These are phyloP conservation scores for Arctostaphylos glauca DNA, from an alignment of 148 eudicot species.

Conservation along the genomic window DNA sequence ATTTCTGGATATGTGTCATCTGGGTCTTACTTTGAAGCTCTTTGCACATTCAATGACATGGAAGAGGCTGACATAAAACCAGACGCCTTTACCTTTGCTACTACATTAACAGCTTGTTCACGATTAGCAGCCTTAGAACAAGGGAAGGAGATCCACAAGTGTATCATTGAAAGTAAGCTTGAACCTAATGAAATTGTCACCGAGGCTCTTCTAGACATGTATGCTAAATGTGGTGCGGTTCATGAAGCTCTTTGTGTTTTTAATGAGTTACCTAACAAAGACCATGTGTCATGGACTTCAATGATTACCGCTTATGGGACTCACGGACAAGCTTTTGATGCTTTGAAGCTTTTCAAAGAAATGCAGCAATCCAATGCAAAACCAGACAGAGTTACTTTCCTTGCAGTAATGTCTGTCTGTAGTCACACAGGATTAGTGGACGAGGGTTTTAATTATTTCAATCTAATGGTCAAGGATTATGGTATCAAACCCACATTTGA, in stretches of 20 bases:
- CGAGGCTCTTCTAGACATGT: slow-evolving; percentile 39
- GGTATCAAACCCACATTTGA: slow-evolving; percentile 30
- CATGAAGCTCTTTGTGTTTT: slow-evolving; percentile 32
- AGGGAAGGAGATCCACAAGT: slow-evolving; percentile 9
- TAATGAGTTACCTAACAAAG: slow-evolving; percentile 27
- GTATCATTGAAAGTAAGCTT: slow-evolving; percentile 19
- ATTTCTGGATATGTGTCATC: slow-evolving; percentile 5
- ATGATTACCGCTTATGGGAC: slow-evolving; percentile 39
- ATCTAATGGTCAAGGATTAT: slow-evolving; percentile 22
- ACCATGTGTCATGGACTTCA: slow-evolving; percentile 37
- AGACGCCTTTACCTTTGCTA: not conserved
- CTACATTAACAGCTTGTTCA: not conserved
- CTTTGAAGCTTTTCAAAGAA: no score
- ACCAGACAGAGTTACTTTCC: slow-evolving; percentile 34
- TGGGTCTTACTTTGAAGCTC: slow-evolving; percentile 1
- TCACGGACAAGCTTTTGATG: slow-evolving; percentile 36
- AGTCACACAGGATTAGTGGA: slow-evolving; percentile 40
- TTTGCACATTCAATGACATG: slow-evolving; percentile 1
- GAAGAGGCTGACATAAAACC: not conserved
- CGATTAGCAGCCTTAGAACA: not conserved
- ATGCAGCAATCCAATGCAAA: no score
- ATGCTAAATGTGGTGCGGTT: slow-evolving; percentile 36
- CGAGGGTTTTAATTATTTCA: slow-evolving; percentile 29
- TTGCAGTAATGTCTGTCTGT: slow-evolving; percentile 30
- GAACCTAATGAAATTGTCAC: slow-evolving; percentile 13